Evolutionary conservation across 192 early-diverging fungal genomes (phyloP).

Genomic region (Backusella macrospora): DNA sequence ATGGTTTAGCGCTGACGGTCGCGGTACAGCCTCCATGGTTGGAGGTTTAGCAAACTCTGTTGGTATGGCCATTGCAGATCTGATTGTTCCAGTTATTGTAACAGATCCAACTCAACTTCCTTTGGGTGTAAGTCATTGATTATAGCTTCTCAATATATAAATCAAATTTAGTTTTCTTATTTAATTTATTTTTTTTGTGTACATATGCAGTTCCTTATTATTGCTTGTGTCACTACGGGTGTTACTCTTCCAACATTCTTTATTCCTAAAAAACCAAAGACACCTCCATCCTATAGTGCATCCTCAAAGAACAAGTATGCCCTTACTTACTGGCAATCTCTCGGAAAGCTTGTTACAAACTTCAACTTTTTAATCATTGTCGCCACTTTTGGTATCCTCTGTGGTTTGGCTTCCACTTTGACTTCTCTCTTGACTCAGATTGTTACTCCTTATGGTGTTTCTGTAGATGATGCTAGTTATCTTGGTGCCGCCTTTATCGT

Average conservation of each 20-base stretch:
- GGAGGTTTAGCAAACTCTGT: conserved; percentile 41
- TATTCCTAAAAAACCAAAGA: conserved; percentile 47
- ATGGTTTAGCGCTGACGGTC: conserved; percentile 55
- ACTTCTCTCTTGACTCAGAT: conserved; percentile 53
- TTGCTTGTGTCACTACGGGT: conserved; percentile 45
- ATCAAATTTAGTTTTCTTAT: background rate
- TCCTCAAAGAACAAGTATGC: conserved; percentile 35
- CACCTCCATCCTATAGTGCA: conserved; percentile 53
- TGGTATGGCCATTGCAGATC: conserved; percentile 50
- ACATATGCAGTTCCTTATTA: conserved; percentile 36
- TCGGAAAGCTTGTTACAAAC: conserved; percentile 46
- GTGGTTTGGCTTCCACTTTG: conserved; percentile 53
- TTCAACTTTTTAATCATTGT: conserved; percentile 51
- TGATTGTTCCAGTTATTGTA: conserved; percentile 53
- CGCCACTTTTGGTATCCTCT: conserved; percentile 50
- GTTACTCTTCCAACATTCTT: conserved; percentile 49
- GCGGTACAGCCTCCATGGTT: conserved; percentile 54
- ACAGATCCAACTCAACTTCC: conserved; percentile 34
- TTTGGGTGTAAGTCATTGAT: conserved; percentile 37
- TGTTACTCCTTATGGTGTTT: conserved; percentile 48
- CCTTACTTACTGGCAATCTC: conserved; percentile 38
- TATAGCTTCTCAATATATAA: background rate
- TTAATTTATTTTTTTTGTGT: background rate
- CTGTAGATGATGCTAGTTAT: conserved; percentile 51
- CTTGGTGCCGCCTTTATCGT: conserved; percentile 59